These are phyloP conservation scores for Fusarium burgessii DNA, from an alignment of 2,329 filamentous ascomycete species.

Conservation along the genomic window DNA sequence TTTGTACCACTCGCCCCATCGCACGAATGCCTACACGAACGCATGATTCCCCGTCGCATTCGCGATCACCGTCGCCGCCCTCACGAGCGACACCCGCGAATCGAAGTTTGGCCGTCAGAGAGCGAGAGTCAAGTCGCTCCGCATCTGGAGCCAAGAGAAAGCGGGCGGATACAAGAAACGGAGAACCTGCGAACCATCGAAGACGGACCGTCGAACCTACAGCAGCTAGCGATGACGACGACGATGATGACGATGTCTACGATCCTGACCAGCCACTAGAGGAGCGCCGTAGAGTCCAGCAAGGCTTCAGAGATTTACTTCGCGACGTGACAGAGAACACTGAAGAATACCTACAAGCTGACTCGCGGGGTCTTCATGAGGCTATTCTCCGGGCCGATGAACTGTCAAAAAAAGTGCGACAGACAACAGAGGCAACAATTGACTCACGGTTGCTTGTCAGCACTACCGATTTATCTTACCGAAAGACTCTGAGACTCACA, in stretches of 20 bases:
- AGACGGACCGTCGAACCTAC: slow-evolving; percentile 44
- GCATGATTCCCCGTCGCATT: slow-evolving; percentile 38
- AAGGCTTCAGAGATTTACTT: slow-evolving; percentile 75
- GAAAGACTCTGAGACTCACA: slow-evolving; percentile 79
- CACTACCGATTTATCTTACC: slow-evolving; percentile 82
- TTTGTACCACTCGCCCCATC: not conserved
- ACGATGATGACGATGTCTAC: slow-evolving; percentile 63
- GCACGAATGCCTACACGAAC: slow-evolving; percentile 46
- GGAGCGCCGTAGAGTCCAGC: slow-evolving; percentile 77
- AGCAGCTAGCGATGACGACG: slow-evolving; percentile 36
- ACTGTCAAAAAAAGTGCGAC: slow-evolving; percentile 77
- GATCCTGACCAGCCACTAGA: slow-evolving; percentile 86
- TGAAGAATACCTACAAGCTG: slow-evolving; percentile 75
- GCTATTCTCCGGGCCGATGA: slow-evolving; percentile 75
- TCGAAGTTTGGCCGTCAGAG: slow-evolving; percentile 44
- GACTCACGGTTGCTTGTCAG: slow-evolving; percentile 89
- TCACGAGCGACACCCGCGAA: slow-evolving; percentile 36
- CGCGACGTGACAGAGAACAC: slow-evolving; percentile 74
- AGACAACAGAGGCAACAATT: slow-evolving; percentile 90
- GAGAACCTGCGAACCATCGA: slow-evolving; percentile 39
- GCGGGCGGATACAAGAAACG: slow-evolving; percentile 44
- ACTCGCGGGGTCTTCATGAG: slow-evolving; percentile 73
- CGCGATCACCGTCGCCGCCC: slow-evolving; percentile 38
- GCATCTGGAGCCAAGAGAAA: slow-evolving; percentile 51
- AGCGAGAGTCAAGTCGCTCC: slow-evolving; percentile 38